Evolutionary conservation across 2,329 filamentous ascomycete species (phyloP).

Genomic region (Fusarium sp.): DNA sequence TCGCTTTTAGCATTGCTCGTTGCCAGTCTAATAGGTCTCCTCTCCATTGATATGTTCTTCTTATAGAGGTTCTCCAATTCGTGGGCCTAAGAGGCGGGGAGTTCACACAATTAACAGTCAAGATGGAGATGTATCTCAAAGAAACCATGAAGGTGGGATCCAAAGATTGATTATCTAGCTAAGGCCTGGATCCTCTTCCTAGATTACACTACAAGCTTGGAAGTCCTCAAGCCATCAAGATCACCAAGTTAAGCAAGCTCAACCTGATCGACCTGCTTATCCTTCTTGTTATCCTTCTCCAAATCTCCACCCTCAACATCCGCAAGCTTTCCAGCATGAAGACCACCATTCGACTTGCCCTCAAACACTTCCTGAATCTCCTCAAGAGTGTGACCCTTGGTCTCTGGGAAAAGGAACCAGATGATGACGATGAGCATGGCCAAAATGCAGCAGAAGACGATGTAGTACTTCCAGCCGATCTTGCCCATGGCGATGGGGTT

Average conservation of each 20-base stretch:
- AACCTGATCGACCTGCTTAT: slow-evolving; percentile 31
- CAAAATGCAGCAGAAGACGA: slow-evolving; percentile 54
- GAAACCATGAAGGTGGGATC: neutral
- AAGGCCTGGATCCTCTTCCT: neutral
- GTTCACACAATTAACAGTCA: too few relatives aligned
- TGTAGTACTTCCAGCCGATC: slow-evolving; percentile 57
- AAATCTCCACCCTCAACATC: slow-evolving; percentile 19
- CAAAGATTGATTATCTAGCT: neutral
- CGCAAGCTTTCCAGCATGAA: slow-evolving; percentile 12
- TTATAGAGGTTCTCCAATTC: too few relatives aligned
- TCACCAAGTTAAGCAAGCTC: slow-evolving; percentile 16
- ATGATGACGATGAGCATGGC: slow-evolving; percentile 48
- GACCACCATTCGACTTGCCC: slow-evolving; percentile 14
- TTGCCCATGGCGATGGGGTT: slow-evolving; percentile 55
- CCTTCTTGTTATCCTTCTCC: slow-evolving; percentile 20
- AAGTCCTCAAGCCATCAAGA: neutral
- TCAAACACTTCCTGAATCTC: slow-evolving; percentile 49
- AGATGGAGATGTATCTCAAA: neutral
- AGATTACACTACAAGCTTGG: neutral
- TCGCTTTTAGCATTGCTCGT: too few relatives aligned
- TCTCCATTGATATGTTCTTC: too few relatives aligned
- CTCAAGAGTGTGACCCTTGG: slow-evolving; percentile 47
- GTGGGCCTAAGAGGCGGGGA: too few relatives aligned
- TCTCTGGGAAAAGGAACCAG: slow-evolving; percentile 54
- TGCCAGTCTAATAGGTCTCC: too few relatives aligned